These are phyloP conservation scores for Botryotinia convoluta DNA, from an alignment of 2,329 filamentous ascomycete genomes.

Conservation along the genomic window DNA sequence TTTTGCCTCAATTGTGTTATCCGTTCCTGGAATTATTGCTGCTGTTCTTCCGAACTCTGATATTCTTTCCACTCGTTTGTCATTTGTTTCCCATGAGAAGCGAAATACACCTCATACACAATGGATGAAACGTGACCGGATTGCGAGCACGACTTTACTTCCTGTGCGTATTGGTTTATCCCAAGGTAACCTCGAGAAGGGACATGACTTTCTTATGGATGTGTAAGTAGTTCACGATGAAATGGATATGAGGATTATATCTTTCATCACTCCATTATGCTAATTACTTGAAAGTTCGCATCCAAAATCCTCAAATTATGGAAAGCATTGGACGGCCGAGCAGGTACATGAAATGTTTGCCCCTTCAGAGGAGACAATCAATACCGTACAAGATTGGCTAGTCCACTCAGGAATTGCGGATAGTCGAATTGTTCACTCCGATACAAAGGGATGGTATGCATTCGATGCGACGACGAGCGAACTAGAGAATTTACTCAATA, in stretches of 20 bases:
- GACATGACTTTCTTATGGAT: conserved; percentile 44
- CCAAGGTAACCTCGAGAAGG: conserved; percentile 46
- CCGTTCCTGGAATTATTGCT: conserved; percentile 5
- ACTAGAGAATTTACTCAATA: conserved; percentile 39
- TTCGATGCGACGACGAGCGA: conserved; percentile 39
- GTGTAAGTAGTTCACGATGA: conserved; percentile 24
- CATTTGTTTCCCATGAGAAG: conserved; percentile 26
- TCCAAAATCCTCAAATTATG: conserved; percentile 38
- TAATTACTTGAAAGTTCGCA: conserved; percentile 29
- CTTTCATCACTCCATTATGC: not conserved
- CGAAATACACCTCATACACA: conserved; percentile 18
- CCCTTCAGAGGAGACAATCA: conserved; percentile 36
- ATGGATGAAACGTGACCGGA: conserved; percentile 26
- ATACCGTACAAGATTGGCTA: conserved; percentile 40
- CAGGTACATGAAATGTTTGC: conserved; percentile 39
- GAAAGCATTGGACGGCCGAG: conserved; percentile 39
- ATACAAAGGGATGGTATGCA: conserved; percentile 39
- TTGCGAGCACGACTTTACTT: conserved; percentile 30
- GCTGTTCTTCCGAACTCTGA: conserved; percentile 3
- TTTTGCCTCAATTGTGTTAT: not conserved
- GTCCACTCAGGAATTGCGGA: conserved; percentile 36
- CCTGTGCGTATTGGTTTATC: conserved; percentile 47
- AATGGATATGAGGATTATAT: not conserved
- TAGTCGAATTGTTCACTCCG: conserved; percentile 38
- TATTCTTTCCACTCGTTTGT: not conserved